Evolutionary conservation across 306 rosid species (phyloP), one percentile per base, ranked within the genome.

Genomic region (Cicer pinnatifidum): DNA sequence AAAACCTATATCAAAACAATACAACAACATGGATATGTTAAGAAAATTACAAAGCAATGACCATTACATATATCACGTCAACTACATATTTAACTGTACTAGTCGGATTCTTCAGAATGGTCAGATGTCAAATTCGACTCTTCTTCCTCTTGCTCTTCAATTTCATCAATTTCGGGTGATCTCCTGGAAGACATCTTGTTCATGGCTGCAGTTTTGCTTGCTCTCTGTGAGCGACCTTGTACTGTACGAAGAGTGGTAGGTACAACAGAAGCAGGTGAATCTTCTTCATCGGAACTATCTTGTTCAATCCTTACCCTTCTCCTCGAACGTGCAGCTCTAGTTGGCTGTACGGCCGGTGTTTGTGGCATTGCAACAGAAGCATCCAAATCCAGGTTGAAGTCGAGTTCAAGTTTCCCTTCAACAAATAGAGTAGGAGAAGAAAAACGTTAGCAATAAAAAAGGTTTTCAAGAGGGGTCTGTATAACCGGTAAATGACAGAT

Each of bases 171-270:
- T 76, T 52, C 78, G 54, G 19, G 71, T 59, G 80, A 60, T 70
- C 75, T 81, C n/a, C 11, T 12, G 15, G 86, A 82, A 51, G 84
- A 82, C 78, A 91, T 91, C 87, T 88, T 94, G 40, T 72, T 75
- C 71, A 94, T 47, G 33, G 99, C 96, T 46, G 87, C 93, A 37
- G 97, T 87, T 84, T 91, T 94, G 78, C 99, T 94, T 74, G 91
- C 96, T 74, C 99, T 89, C 83, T 88, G 90, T 11, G 97, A 88
- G 53, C 95, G 92, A 51, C 82, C 52, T 65, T 62, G 56, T 33
- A 75, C 45, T 1, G 91, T 68, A 62, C 71, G 82, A 38, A 79
- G 53, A 68, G 70, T 40, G n/a, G 45, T 62, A 70, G 96, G 88
- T 50, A 83, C 88, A 35, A 62, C 83, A 17, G 96, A 87, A 69